Evolutionary conservation across 495 filamentous ascomycete genomes (phyloP).

Genomic region (Podospora pseudopauciseta): DNA sequence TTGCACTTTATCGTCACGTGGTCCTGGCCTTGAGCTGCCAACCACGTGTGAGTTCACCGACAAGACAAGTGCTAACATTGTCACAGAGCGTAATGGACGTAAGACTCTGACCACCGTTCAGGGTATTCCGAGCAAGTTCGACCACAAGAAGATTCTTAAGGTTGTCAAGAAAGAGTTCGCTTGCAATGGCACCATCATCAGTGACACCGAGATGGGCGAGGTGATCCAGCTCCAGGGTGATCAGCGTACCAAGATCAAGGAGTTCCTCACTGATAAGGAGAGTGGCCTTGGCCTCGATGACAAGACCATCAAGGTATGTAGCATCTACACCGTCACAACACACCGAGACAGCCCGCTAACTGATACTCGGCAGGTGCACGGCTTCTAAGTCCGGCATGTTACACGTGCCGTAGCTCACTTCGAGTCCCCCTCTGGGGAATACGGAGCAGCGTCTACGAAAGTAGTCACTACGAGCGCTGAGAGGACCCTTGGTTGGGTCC

Average conservation of each 20-base stretch:
- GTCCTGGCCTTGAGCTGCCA: neutral
- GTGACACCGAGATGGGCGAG: constrained; percentile 95
- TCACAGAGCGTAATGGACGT: constrained; percentile 97
- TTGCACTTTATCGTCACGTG: neutral
- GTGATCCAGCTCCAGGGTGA: constrained; percentile 99
- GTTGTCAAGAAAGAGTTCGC: constrained; percentile 99
- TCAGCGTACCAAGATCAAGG: constrained; percentile 96
- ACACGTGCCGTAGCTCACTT: constrained; percentile 24
- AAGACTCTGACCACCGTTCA: constrained; percentile 99
- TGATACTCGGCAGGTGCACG: constrained; percentile 56
- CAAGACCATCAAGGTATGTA: constrained; percentile 90
- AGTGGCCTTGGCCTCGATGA: constrained; percentile 85
- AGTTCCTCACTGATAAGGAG: constrained; percentile 94
- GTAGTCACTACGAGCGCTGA: constrained; percentile 18
- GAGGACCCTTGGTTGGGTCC: constrained; percentile 10
- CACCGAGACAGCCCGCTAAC: neutral
- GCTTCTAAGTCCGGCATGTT: constrained; percentile 60
- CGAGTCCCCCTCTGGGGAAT: neutral
- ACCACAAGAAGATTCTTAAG: constrained; percentile 99
- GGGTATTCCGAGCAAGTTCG: constrained; percentile 95
- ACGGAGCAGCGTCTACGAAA: constrained; percentile 9
- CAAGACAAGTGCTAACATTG: neutral
- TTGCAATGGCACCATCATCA: constrained; percentile 99
- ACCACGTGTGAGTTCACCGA: neutral
- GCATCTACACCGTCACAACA: neutral